Evolutionary conservation across 1,284 basidiomycete species (phyloP).

Genomic region (Peniophora sp.): DNA sequence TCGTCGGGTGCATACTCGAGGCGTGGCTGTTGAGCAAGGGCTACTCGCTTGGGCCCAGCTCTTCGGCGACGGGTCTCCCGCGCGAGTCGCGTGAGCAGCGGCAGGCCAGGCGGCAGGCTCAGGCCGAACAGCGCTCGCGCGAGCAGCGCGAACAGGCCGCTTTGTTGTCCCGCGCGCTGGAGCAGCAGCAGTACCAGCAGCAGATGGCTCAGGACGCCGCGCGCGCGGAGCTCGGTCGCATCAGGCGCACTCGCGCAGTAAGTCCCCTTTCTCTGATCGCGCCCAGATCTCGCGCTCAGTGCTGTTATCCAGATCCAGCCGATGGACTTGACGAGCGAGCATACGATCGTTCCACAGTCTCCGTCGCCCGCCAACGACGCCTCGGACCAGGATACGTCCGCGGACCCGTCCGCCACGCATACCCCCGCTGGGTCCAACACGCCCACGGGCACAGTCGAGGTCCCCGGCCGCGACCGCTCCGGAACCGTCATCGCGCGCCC

Average conservation of each 20-base stretch:
- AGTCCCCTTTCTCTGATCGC: not conserved
- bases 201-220: conserved; percentile 8
- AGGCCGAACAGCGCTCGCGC: conserved; percentile 44
- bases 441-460: conserved; percentile 48
- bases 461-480: conserved; percentile 56
- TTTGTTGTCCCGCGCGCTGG: conserved; percentile 48
- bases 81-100: conserved; percentile 68
- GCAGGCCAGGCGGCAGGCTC: conserved; percentile 46
- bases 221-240: conserved; percentile 7
- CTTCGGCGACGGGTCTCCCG: conserved; percentile 53
- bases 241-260: conserved; percentile 3
- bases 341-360: not conserved
- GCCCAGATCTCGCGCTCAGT: not conserved
- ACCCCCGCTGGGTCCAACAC: conserved; percentile 53
- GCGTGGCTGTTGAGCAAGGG: conserved; percentile 85
- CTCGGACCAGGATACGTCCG: conserved; percentile 42
- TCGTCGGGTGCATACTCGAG: conserved; percentile 92
- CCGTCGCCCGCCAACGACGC: conserved; percentile 26
- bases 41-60: conserved; percentile 66
- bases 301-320: conserved; percentile 17
- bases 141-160: conserved; percentile 55
- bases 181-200: conserved; percentile 34
- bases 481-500: conserved; percentile 66
- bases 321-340: conserved; percentile 19
- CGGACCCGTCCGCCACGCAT: conserved; percentile 49